A percentile compares a stretch with the other conserved stretches of the same genome.
Evolutionary conservation across 169 alveolate species (phyloP).

Genomic region (Plasmodium falciparum): DNA sequence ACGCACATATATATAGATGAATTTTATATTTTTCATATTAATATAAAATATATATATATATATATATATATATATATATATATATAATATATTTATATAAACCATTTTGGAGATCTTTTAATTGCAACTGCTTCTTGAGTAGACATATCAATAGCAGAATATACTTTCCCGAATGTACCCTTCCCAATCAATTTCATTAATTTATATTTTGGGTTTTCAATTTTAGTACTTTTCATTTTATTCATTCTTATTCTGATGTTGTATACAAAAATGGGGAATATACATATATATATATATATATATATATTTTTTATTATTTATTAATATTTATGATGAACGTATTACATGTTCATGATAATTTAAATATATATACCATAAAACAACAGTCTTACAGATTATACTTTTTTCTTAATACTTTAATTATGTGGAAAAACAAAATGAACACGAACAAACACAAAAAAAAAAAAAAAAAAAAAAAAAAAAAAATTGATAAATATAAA

Average conservation of each 20-base stretch:
- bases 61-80: neutral
- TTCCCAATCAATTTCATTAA: conserved; percentile 54
- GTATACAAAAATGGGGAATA: no score
- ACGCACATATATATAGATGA: neutral
- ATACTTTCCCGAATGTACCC: conserved; percentile 74
- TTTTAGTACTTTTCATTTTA: conserved; percentile 14
- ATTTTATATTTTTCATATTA: conserved; percentile 4
- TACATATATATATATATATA: no score
- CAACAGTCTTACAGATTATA: no score
- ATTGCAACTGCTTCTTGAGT: conserved; percentile 75
- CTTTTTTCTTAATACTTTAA: no score
- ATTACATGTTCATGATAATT: no score
- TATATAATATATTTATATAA: neutral
- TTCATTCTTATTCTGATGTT: conserved; percentile 7
- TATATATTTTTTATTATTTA: no score
- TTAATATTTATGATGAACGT: no score
- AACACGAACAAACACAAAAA: no score
- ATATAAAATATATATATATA: neutral
- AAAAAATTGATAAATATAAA: no score
- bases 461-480: no score
- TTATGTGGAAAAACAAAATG: no score
- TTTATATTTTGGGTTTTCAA: conserved; percentile 31
- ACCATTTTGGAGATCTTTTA: conserved; percentile 72
- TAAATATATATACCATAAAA: no score
- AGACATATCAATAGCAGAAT: conserved; percentile 46